Percentiles rank a stretch among this genome's conserved stretches.
These are phyloP conservation scores for Cryptococcus sp. DNA, from an alignment of 1,284 basidiomycete genomes.

Conservation along the genomic window DNA sequence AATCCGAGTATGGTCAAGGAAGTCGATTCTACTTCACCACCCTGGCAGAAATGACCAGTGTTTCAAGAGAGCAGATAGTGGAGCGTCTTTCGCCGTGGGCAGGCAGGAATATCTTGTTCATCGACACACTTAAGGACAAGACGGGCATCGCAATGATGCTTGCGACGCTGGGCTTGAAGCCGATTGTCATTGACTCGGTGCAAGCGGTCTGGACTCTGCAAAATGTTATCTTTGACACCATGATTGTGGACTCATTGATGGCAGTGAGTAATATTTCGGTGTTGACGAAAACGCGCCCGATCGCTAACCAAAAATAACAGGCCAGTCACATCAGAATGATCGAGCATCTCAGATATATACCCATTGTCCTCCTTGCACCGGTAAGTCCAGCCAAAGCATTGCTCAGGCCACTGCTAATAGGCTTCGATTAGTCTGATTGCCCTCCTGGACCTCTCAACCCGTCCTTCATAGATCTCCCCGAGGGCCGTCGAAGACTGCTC, in stretches of 20 bases:
- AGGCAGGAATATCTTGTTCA: constrained; percentile 75
- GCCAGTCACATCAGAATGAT: constrained; percentile 86
- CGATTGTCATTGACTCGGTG: constrained; percentile 75
- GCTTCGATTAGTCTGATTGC: constrained; percentile 18
- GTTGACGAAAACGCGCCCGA: background rate
- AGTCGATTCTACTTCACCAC: constrained; percentile 96
- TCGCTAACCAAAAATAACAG: constrained; percentile 52
- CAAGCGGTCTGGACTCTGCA: constrained; percentile 69
- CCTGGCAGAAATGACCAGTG: constrained; percentile 59
- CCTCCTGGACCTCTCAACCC: constrained; percentile 41
- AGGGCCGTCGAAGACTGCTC: constrained; percentile 42
- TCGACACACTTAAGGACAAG: constrained; percentile 79
- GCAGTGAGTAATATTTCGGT: constrained; percentile 63
- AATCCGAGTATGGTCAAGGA: constrained; percentile 86
- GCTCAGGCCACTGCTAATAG: background rate
- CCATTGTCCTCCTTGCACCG: constrained; percentile 89
- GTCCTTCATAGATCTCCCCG: constrained; percentile 50
- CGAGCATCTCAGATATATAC: constrained; percentile 94
- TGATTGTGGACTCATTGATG: constrained; percentile 84
- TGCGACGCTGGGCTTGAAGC: constrained; percentile 75
- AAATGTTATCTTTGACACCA: constrained; percentile 81
- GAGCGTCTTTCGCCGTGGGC: constrained; percentile 73
- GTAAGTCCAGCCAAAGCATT: constrained; percentile 40
- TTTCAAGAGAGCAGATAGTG: constrained; percentile 65
- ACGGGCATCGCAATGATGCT: constrained; percentile 79